These are phyloP conservation scores for Breviolum minutum DNA, from an alignment of 73 alveolate genomes.

Conservation along the genomic window DNA sequence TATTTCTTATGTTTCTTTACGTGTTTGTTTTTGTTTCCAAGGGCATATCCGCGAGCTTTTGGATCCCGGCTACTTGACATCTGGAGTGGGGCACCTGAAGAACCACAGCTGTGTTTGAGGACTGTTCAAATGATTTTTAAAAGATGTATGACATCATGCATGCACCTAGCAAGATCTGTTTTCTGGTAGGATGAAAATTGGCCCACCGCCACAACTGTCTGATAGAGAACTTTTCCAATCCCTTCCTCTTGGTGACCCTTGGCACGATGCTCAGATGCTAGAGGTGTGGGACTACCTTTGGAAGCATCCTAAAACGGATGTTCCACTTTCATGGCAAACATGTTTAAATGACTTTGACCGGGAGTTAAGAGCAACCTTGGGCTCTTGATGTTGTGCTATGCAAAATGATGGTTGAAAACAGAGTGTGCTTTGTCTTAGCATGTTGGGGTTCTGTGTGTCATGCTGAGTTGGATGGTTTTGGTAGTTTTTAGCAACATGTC, in stretches of 20 bases:
- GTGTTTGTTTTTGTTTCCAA: background rate
- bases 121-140: no score
- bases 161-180: no score
- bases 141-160: no score
- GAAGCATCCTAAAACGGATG: background rate
- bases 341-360: background rate
- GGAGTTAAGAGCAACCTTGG: background rate
- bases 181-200: background rate
- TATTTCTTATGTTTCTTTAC: no score
- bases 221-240: background rate
- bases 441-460: no score
- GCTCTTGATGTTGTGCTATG: background rate
- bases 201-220: background rate
- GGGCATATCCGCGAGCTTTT: background rate
- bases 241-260: background rate
- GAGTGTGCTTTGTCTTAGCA: no score
- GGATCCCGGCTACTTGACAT: background rate
- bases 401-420: no score
- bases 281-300: constrained; percentile 22
- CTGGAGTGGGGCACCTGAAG: background rate
- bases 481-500: background rate
- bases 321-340: background rate
- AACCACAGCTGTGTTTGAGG: background rate
- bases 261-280: constrained; percentile 25
- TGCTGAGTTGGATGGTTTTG: background rate